Percentiles rank a stretch among this genome's conserved stretches.
phyloP scores from a whole-genome alignment of 176 grass and related monocot species.

The Miscanthus lutarioriparius region DNA sequence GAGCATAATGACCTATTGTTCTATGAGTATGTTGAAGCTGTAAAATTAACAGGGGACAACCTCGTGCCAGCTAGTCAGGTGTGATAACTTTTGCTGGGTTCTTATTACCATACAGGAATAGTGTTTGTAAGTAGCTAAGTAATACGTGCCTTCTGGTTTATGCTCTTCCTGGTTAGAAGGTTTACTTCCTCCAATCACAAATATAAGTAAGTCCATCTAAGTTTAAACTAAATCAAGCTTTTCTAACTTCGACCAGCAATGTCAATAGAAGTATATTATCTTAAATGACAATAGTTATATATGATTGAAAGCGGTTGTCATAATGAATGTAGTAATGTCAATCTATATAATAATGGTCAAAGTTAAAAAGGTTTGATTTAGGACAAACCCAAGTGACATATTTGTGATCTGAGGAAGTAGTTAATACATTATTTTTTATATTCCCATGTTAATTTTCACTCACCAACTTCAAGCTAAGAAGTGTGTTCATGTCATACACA shows the following conservation, averaged over 20 bases:
- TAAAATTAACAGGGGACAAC: slow-evolving; percentile 78
- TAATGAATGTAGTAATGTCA: not conserved
- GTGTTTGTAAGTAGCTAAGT: not conserved
- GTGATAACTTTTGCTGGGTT: slow-evolving; percentile 25
- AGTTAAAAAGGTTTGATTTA: not conserved
- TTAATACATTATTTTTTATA: not conserved
- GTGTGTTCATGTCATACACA: not conserved
- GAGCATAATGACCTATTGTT: slow-evolving; percentile 65
- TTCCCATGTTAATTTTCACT: not conserved
- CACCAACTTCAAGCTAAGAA: slow-evolving; percentile 19
- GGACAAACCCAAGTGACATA: not conserved
- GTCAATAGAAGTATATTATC: not conserved
- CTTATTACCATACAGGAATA: not conserved
- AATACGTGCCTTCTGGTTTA: slow-evolving; percentile 17
- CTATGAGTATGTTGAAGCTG: slow-evolving; percentile 94
- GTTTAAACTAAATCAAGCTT: not conserved
- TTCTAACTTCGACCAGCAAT: not conserved
- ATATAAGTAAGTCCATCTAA: not conserved
- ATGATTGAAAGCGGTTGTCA: not conserved
- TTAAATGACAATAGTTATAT: not conserved
- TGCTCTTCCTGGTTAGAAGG: slow-evolving; percentile 1
- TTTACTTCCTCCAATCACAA: not conserved
- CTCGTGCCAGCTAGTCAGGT: slow-evolving; percentile 85
- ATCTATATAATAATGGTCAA: not conserved
- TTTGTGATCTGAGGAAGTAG: not conserved